phyloP scores from a whole-genome alignment of 306 rosid genomes.

The Comarum palustre region DNA sequence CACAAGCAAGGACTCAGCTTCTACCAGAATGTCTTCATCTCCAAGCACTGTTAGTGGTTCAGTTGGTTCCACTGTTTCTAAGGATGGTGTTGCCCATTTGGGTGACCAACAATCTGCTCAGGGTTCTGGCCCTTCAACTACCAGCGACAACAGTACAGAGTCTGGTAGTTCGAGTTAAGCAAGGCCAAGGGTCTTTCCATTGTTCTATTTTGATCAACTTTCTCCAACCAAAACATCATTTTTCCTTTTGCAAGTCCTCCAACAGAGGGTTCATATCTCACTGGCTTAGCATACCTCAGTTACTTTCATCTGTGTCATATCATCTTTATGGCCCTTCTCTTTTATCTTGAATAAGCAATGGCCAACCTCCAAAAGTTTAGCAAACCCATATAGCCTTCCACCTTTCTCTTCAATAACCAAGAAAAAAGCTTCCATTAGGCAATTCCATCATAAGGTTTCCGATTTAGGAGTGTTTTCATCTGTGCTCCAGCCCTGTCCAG shows the following conservation, averaged over 20 bases:
- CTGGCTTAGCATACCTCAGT: conserved; percentile 65
- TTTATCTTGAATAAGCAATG: conserved; percentile 74
- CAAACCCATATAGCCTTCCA: conserved; percentile 58
- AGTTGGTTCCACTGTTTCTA: conserved; percentile 70
- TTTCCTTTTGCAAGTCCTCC: conserved; percentile 56
- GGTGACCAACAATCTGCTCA: conserved; percentile 59
- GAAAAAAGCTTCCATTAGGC: conserved; percentile 51
- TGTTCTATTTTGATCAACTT: conserved; percentile 57
- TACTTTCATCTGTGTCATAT: conserved; percentile 65
- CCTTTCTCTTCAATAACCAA: conserved; percentile 66
- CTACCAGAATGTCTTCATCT: conserved; percentile 76
- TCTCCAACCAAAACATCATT: conserved; percentile 50
- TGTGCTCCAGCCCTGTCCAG: conserved; percentile 43
- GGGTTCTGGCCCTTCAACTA: conserved; percentile 52
- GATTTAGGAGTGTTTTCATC: conserved; percentile 47
- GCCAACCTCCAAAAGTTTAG: conserved; percentile 67
- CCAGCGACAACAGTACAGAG: conserved; percentile 48
- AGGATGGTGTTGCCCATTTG: conserved; percentile 47
- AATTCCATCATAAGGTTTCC: conserved; percentile 47
- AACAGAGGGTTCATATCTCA: conserved; percentile 63
- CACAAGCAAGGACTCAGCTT: conserved; percentile 65
- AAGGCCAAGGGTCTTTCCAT: conserved; percentile 51
- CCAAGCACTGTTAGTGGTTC: conserved; percentile 70
- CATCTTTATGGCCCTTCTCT: conserved; percentile 68
- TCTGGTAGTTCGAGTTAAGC: conserved; percentile 68